Evolutionary conservation across 2,329 filamentous ascomycete genomes (phyloP).

Genomic region (Dothidotthia symphoricarpi): DNA sequence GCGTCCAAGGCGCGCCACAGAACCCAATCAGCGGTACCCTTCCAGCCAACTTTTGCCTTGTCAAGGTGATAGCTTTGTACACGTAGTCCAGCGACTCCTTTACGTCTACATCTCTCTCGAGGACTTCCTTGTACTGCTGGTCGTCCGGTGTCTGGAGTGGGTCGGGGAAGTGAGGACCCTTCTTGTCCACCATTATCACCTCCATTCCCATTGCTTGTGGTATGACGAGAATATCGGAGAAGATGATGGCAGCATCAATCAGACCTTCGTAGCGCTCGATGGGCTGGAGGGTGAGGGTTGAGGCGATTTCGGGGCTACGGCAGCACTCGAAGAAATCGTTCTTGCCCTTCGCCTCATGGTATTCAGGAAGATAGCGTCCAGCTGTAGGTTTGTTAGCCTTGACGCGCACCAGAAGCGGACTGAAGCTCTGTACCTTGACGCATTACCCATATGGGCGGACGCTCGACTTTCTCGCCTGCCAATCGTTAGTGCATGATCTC

Average conservation of each 20-base stretch:
- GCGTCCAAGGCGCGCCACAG: conserved; percentile 93
- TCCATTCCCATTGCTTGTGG: conserved; percentile 97
- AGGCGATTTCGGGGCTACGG: conserved; percentile 86
- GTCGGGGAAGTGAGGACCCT: conserved; percentile 89
- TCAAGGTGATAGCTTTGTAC: conserved; percentile 91
- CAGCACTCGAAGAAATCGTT: conserved; percentile 98
- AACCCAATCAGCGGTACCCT: conserved; percentile 93
- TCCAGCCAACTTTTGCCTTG: conserved; percentile 80
- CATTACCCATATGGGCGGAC: conserved; percentile 98
- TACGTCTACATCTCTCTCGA: conserved; percentile 79
- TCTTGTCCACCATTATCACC: conserved; percentile 98
- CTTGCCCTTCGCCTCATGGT: conserved; percentile 87
- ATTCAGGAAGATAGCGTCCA: conserved; percentile 95
- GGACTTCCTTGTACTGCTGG: conserved; percentile 74
- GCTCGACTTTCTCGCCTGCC: conserved; percentile 81
- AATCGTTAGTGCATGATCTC: conserved; percentile 17
- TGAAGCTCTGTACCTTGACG: conserved; percentile 70
- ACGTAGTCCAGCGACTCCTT: conserved; percentile 85
- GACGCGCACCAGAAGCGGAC: background rate
- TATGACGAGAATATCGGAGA: conserved; percentile 96
- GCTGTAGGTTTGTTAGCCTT: conserved; percentile 53
- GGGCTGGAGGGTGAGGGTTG: conserved; percentile 89
- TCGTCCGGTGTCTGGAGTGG: conserved; percentile 79
- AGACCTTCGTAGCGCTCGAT: conserved; percentile 88
- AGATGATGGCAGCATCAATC: conserved; percentile 96